Evolutionary conservation across 352 stramenopile species (phyloP).

Genomic region (Stephanocyclus meneghinianus): DNA sequence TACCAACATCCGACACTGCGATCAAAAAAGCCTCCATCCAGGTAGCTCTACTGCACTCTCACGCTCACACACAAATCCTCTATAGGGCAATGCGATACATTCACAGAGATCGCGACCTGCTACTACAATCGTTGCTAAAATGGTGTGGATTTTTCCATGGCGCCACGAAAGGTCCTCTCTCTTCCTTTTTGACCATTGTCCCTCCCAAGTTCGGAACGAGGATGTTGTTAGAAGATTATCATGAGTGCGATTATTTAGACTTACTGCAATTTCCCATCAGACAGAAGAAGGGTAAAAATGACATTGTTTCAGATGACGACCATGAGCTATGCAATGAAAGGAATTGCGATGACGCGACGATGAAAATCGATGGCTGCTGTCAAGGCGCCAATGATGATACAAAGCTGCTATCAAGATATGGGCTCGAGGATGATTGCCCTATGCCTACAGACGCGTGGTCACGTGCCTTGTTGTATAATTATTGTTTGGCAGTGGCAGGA

Average conservation of each 20-base stretch:
- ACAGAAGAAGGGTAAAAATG: not conserved
- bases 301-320: not conserved
- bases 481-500: constrained; percentile 76
- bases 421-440: constrained; percentile 81
- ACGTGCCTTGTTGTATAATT: constrained; percentile 77
- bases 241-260: constrained; percentile 39
- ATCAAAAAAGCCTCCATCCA: constrained; percentile 24
- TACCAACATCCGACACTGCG: not conserved
- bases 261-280: constrained; percentile 29
- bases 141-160: constrained; percentile 49
- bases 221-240: constrained; percentile 38
- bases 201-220: constrained; percentile 34
- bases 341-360: not conserved
- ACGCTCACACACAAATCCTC: constrained; percentile 36
- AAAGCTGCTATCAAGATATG: constrained; percentile 37
- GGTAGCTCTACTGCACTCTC: constrained; percentile 44
- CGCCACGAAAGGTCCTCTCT: constrained; percentile 17
- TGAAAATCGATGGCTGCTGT: not conserved
- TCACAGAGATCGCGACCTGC: constrained; percentile 48
- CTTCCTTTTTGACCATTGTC: constrained; percentile 40
- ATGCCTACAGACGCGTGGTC: constrained; percentile 55
- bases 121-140: constrained; percentile 41
- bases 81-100: constrained; percentile 51
- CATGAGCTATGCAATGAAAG: not conserved
- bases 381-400: not conserved